Evolutionary conservation across 2,329 filamentous ascomycete genomes (phyloP), one percentile per base, ranked within the genome.

Genomic region (Allantophomopsis cytisporea): DNA sequence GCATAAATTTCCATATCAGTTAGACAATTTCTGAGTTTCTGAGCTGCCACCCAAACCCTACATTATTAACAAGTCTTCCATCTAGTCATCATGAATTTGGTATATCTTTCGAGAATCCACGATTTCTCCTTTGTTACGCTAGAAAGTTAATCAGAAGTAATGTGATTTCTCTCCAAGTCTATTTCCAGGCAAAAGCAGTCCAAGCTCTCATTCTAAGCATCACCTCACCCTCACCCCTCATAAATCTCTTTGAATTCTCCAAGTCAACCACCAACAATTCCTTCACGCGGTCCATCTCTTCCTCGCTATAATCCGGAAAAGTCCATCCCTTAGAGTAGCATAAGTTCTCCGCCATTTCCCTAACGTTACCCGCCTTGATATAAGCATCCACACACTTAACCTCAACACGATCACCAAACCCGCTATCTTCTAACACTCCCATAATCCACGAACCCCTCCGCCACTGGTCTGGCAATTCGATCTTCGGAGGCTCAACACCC

Each of bases 341-440:
- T 42, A 45, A 38, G 36, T 47, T 48, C 4, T 41, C 43, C 2
- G 45, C 44, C 34, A 48, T 16, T 16, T 46, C 37, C 7, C 46
- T 39, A 16, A 45, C 30, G 23, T 28, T 42, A 10, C 7, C 11
- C 2, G 44, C 46, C 14, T 39, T 34, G 13, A 45, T 36, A 11
- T 32, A 21, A 11, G 36, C 39, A 15, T 36, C 15, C 14, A 44
- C 41, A n/a, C 31, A 18, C 16, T 38, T 42, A 11, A 48, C 40
- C 11, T 36, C 15, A 14, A 46, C 36, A 4, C 38, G 30, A 16
- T 44, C 13, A 10, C 38, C 40, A 28, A 45, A 48, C n/a, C 44
- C 46, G 5, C 42, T 39, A 5, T 45, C 40, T 32, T 46, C 44
- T 5, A 48, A 30, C 6, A 38, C 28, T 2, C 36, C 12, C 20